phyloP scores from a whole-genome alignment of 176 grass and related monocot genomes.

The Coix lacrymajobi region DNA sequence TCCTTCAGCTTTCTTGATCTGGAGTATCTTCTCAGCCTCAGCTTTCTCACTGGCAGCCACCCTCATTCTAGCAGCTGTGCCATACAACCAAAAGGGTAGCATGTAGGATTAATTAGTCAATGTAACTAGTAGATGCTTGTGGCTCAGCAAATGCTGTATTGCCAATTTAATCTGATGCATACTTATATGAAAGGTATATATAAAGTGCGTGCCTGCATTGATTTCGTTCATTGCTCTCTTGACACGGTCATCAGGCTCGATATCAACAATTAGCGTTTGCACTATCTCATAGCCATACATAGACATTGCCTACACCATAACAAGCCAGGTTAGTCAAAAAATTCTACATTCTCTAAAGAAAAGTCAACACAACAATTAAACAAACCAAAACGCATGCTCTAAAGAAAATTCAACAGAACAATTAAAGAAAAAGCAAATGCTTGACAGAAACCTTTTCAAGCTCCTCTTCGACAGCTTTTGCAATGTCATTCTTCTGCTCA shows the following conservation, averaged over 20 bases:
- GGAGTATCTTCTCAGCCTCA: conserved; percentile 61
- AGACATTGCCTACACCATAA: conserved; percentile 51
- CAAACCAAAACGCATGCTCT: background rate
- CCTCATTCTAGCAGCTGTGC: conserved; percentile 61
- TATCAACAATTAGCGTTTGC: conserved; percentile 56
- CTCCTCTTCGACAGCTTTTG: conserved; percentile 62
- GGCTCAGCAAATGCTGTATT: background rate
- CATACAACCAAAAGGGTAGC: background rate
- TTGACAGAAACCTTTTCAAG: conserved; percentile 52
- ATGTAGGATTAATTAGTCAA: background rate
- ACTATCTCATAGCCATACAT: conserved; percentile 65
- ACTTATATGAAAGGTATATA: background rate
- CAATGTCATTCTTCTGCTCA: conserved; percentile 64
- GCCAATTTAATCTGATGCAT: background rate
- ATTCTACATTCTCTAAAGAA: background rate
- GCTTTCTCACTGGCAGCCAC: conserved; percentile 54
- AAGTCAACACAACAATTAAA: background rate
- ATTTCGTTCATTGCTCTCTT: conserved; percentile 66
- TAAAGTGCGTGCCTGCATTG: conserved; percentile 40
- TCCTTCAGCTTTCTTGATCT: conserved; percentile 59
- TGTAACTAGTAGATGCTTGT: background rate
- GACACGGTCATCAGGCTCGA: conserved; percentile 62
- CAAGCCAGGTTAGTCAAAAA: conserved; percentile 8
- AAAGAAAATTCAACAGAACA: background rate
- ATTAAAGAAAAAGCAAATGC: background rate